Evolutionary conservation across 495 filamentous ascomycete genomes (phyloP), one percentile per base, ranked within the genome.

Genomic region (Paragyromitra xinjiangensis): DNA sequence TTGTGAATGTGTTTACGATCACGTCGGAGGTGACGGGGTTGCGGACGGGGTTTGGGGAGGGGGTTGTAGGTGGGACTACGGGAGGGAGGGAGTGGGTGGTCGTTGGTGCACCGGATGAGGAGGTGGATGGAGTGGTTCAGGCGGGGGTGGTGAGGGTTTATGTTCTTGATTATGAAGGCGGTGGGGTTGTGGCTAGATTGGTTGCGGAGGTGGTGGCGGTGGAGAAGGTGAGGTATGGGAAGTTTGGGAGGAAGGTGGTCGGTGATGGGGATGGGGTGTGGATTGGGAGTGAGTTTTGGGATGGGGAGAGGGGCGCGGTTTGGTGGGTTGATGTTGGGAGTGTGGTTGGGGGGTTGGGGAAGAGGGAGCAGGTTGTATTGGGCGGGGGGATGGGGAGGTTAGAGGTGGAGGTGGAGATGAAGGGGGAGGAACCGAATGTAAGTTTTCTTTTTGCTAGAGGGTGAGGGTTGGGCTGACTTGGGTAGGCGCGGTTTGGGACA

Each of bases 241-340:
- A 76, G 26, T 82, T 82, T 55, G 80, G 80, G 6, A 29, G 59
- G 5, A 62, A 44, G 9, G 1, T 82, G 0, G 75, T 69, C 2
- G 67, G 19, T 4, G 80, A 69, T 39, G 39, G 0, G 11, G 59
- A 12, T 0, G 64, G 65, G 0, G 34, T 78, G 24, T 81, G 80
- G 80, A 69, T 82, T 0, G 75, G 75, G 5, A 79, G 75, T 19
- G 80, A 81, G 24, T 78, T 71, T 19, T 81, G 80, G 80, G 59
- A 64, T 19, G 61, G 51, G 0, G 80, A 81, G 58, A 39, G 61
- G 11, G 80, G 80, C 0, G 71, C 55, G 7, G 75, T 79, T 34
- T 82, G 80, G 80, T 76, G 65, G 67, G 42, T 76, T 26, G 70
- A 75, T 76, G 40, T 82, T 12, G 67, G 61, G 16, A 42, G 9